Conservation (phyloP, 1,139 yeast species). For the Scheffersomyces quercinus region DNA sequence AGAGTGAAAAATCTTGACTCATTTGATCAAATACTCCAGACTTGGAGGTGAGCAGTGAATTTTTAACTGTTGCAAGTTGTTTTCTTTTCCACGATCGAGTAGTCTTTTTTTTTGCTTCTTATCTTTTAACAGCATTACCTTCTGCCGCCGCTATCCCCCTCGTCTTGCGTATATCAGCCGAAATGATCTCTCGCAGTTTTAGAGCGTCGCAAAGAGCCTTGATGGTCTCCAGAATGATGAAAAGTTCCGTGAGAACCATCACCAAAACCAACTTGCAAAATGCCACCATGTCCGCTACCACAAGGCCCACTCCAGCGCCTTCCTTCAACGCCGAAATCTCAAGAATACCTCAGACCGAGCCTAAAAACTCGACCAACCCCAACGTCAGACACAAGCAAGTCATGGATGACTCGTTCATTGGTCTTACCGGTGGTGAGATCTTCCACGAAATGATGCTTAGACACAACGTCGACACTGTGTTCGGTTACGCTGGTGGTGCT, state of each 20-base stretch:
- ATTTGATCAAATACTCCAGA: not conserved
- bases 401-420: slow-evolving; percentile 87
- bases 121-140: too few species aligned
- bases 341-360: slow-evolving; percentile 24
- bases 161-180: too few species aligned
- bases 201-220: not conserved
- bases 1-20: slow-evolving; percentile 1
- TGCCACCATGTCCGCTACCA: slow-evolving; percentile 33
- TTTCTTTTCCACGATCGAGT: too few species aligned
- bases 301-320: slow-evolving; percentile 35
- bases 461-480: slow-evolving; percentile 91
- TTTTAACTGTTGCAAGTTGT: too few species aligned
- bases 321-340: slow-evolving; percentile 13
- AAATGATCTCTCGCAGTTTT: not conserved
- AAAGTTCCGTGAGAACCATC: slow-evolving; percentile 23
- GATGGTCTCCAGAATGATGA: not conserved
- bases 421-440: slow-evolving; percentile 95
- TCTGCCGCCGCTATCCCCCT: too few species aligned
- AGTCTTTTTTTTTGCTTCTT: too few species aligned
- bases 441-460: slow-evolving; percentile 99
- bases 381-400: slow-evolving; percentile 12
- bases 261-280: slow-evolving; percentile 33
- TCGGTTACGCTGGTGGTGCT: slow-evolving; percentile 98
- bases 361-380: not conserved
- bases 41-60: too few species aligned